Percentiles rank a stretch among this genome's conserved stretches.
phyloP scores from a whole-genome alignment of 2,329 filamentous ascomycete genomes.

The Aspergillus sp. region DNA sequence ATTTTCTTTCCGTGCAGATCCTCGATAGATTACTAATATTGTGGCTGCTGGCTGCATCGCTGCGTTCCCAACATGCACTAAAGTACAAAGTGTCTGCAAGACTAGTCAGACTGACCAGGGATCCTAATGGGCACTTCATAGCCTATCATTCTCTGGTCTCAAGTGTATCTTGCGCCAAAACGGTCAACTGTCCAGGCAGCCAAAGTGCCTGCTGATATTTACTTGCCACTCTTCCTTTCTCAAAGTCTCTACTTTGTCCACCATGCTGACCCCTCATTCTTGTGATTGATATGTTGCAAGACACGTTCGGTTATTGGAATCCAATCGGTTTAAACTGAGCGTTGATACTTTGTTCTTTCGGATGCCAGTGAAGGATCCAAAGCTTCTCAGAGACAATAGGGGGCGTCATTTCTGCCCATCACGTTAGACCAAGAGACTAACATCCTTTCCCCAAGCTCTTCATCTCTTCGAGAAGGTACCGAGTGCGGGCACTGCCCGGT shows the following conservation, averaged over 20 bases:
- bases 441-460: no score
- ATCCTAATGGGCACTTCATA: neutral
- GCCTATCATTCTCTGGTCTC: neutral
- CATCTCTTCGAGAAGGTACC: no score
- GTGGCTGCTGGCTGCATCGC: neutral
- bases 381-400: no score
- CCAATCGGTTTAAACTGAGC: no score
- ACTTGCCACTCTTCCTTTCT: neutral
- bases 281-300: neutral
- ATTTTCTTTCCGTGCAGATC: neutral
- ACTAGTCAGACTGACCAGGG: neutral
- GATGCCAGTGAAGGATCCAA: no score
- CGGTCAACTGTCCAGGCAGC: neutral
- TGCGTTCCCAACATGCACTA: neutral
- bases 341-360: no score
- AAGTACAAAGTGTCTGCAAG: no score
- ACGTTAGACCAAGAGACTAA: no score
- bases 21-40: neutral
- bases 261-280: neutral
- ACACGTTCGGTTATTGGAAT: neutral
- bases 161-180: neutral
- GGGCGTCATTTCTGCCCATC: no score
- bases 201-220: neutral
- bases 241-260: neutral
- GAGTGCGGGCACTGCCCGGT: no score